Percentiles rank a stretch among this genome's conserved stretches.
Evolutionary conservation across 345 rosid species (phyloP).

Genomic region (Eucalyptus polybractea): DNA sequence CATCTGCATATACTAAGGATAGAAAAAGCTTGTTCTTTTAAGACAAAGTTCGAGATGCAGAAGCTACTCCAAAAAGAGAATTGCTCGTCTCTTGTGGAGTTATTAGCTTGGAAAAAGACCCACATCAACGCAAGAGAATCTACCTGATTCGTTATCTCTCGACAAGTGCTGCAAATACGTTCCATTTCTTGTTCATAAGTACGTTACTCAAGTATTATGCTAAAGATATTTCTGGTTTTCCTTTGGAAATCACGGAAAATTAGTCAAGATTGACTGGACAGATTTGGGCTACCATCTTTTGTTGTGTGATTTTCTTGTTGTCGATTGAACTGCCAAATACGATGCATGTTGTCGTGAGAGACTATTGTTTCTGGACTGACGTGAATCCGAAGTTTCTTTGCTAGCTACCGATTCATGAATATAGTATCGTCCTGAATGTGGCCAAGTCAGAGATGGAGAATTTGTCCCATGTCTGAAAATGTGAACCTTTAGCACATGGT

Average conservation of each 20-base stretch:
- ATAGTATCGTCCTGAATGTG: neutral
- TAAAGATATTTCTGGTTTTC: neutral
- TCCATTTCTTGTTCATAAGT: neutral
- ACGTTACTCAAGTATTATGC: neutral
- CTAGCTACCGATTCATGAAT: neutral
- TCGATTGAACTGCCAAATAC: neutral
- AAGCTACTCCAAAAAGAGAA: neutral
- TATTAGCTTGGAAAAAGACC: neutral
- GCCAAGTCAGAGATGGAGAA: neutral
- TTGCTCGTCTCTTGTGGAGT: neutral
- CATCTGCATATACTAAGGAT: neutral
- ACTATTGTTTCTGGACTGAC: neutral
- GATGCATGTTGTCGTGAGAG: neutral
- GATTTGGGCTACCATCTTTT: neutral
- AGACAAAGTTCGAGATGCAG: neutral
- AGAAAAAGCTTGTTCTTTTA: neutral
- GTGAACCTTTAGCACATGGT: neutral
- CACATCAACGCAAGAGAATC: neutral
- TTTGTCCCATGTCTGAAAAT: neutral
- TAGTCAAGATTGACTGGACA: neutral
- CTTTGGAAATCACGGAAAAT: neutral
- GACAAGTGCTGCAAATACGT: neutral
- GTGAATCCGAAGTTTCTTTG: neutral
- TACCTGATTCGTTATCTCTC: neutral
- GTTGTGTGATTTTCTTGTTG: neutral